phyloP scores from a whole-genome alignment of 805 yeast genomes.

The Kodamaea laetipori region DNA sequence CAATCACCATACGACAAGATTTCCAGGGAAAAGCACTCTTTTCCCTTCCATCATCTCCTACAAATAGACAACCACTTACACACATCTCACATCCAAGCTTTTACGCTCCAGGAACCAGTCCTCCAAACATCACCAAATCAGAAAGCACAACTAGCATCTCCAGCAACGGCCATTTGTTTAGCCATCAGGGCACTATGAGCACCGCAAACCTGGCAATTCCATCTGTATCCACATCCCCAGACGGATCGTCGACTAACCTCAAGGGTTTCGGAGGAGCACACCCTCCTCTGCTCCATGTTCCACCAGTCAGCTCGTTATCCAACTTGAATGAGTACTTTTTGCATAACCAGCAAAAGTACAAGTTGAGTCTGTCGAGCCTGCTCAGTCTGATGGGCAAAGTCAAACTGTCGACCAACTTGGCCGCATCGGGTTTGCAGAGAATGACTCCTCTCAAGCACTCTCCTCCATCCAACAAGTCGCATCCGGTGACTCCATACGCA shows the following conservation, averaged over 20 bases:
- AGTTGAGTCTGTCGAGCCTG: constrained; percentile 21
- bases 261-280: constrained; percentile 13
- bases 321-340: constrained; percentile 39
- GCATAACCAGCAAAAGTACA: constrained; percentile 19
- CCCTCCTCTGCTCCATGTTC: constrained; percentile 9
- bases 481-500: constrained; percentile 21
- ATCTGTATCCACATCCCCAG: constrained; percentile 38
- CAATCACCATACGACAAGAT: constrained; percentile 9
- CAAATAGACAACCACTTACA: constrained; percentile 15
- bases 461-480: constrained; percentile 12
- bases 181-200: constrained; percentile 25
- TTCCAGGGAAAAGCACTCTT: constrained; percentile 5
- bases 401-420: constrained; percentile 23
- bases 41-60: constrained; percentile 30
- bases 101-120: constrained; percentile 8
- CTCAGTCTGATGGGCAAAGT: constrained; percentile 26
- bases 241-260: constrained; percentile 19
- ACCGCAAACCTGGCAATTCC: constrained; percentile 28
- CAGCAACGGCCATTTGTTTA: constrained; percentile 28
- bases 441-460: constrained; percentile 47
- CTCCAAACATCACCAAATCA: constrained; percentile 22
- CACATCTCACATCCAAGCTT: constrained; percentile 8
- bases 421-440: constrained; percentile 32
- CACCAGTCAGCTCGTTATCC: constrained; percentile 22
- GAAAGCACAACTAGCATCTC: constrained; percentile 30